Evolutionary conservation across 2,329 filamentous ascomycete species (phyloP), one percentile per base, ranked within the genome.

Genomic region (Colletotrichum destructivum): DNA sequence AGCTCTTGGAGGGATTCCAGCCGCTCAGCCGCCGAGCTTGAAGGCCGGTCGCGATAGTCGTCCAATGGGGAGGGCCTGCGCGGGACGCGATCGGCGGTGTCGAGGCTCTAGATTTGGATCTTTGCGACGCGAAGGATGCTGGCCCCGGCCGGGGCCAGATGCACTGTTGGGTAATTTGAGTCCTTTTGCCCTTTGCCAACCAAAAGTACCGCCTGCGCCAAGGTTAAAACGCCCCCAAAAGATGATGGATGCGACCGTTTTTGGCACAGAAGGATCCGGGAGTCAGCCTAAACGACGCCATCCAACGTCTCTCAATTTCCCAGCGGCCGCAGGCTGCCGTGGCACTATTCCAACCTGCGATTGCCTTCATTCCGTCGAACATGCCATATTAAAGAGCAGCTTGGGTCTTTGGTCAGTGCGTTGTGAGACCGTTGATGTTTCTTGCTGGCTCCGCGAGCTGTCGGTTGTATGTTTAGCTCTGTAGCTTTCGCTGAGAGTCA

Each of bases 121-220:
- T 31, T 54, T 63, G 40, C 38, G 5, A 3, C 61, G 38, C 47
- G 54, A 69, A 69, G 69, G 69, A 71, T 71, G 35, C 65, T 46
- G 15, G 21, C 52, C 69, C 66, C 44, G 59, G 46, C 38, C 15
- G 16, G 35, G 31, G 23, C 4, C 54, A 51, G 51, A 67, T 46
- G 51, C n/a, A 44, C n/a, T 44, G 59, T 46, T 35, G 62, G 46
- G 64, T 55, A 21, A 59, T 46, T 35, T 15, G 55, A 59, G 52
- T 35, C 31, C 1, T 9, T 68, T 52, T 35, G 4, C 13, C 44
- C 31, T 9, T 35, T 35, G 8, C 9, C 31, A 35, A 35, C 31
- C 31, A 35, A 49, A n/a, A 35, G 42, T n/a, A 35, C 61, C 47
- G 15, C 31, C 9, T n/a, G 35, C 15, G 49, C 60, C 47, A 44